Evolutionary conservation across 345 rosid species (phyloP).

Genomic region (Ceriops zippeliana): DNA sequence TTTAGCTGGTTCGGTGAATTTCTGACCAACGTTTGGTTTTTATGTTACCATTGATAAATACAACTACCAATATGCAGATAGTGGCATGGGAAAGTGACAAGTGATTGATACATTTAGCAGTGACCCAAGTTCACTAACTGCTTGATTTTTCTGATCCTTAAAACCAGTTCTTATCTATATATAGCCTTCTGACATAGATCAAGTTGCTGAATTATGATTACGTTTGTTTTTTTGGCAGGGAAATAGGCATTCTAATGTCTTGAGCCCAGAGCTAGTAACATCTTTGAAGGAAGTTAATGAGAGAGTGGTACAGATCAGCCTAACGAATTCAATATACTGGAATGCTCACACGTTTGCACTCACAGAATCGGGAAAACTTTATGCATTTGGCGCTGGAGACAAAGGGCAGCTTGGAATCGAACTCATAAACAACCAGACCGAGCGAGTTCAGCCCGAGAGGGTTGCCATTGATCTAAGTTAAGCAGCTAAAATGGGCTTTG

Average conservation of each 20-base stretch:
- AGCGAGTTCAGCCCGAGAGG: slow-evolving; percentile 70
- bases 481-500: slow-evolving; percentile 13
- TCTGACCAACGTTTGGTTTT: background rate
- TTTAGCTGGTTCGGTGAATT: background rate
- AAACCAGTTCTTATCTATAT: no score
- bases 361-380: slow-evolving; percentile 75
- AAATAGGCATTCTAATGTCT: slow-evolving; percentile 55
- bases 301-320: slow-evolving; percentile 81
- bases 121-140: background rate
- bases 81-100: background rate
- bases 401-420: slow-evolving; percentile 87
- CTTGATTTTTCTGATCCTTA: no score
- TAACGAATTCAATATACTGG: slow-evolving; percentile 75
- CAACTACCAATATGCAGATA: background rate
- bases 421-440: slow-evolving; percentile 57
- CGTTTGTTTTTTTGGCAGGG: slow-evolving; percentile 33
- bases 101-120: no score
- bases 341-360: slow-evolving; percentile 89
- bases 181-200: background rate
- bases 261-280: slow-evolving; percentile 65
- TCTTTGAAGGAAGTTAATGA: slow-evolving; percentile 72
- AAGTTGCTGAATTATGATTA: background rate
- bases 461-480: slow-evolving; percentile 72
- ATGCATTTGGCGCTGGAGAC: slow-evolving; percentile 91
- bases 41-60: background rate